Evolutionary conservation across 768 basidiomycete genomes (phyloP).

Genomic region (Butyriboletus loyo): DNA sequence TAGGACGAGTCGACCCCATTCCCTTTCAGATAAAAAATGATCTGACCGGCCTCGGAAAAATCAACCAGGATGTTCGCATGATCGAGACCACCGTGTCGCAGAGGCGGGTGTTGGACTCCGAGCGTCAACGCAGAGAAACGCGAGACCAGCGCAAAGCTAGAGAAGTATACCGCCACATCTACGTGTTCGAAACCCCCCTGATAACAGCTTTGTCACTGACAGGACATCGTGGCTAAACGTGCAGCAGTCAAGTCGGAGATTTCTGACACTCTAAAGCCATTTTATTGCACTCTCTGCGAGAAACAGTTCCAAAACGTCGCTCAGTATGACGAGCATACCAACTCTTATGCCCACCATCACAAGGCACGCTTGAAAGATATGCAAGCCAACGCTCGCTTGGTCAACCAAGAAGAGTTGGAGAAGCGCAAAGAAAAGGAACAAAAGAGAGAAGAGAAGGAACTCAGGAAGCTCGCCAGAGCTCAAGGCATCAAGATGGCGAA

Average conservation of each 20-base stretch:
- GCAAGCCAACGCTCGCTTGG: constrained; percentile 70
- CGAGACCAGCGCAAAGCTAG: constrained; percentile 71
- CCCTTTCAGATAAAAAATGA: constrained; percentile 81
- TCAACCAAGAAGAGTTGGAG: constrained; percentile 63
- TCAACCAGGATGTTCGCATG: constrained; percentile 75
- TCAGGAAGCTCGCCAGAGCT: constrained; percentile 80
- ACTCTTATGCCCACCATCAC: constrained; percentile 86
- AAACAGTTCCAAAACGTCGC: constrained; percentile 86
- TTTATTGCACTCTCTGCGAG: constrained; percentile 81
- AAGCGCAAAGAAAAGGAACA: constrained; percentile 83
- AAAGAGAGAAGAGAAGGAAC: constrained; percentile 80
- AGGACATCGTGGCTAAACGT: constrained; percentile 66
- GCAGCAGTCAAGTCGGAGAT: constrained; percentile 68
- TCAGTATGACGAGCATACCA: constrained; percentile 87
- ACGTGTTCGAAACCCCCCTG: constrained; percentile 3
- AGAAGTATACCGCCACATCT: constrained; percentile 47
- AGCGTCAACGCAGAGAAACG: constrained; percentile 76
- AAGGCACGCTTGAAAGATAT: constrained; percentile 80
- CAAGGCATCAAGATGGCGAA: constrained; percentile 67
- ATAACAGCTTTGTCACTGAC: not conserved
- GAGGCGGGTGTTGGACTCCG: constrained; percentile 75
- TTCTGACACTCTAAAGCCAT: constrained; percentile 61
- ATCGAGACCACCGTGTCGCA: constrained; percentile 84
- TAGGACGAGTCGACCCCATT: constrained; percentile 80
- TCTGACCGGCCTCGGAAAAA: constrained; percentile 75